Conservation (phyloP, 139 green algal genomes). For the Chlamydomonas sphaeroides region DNA sequence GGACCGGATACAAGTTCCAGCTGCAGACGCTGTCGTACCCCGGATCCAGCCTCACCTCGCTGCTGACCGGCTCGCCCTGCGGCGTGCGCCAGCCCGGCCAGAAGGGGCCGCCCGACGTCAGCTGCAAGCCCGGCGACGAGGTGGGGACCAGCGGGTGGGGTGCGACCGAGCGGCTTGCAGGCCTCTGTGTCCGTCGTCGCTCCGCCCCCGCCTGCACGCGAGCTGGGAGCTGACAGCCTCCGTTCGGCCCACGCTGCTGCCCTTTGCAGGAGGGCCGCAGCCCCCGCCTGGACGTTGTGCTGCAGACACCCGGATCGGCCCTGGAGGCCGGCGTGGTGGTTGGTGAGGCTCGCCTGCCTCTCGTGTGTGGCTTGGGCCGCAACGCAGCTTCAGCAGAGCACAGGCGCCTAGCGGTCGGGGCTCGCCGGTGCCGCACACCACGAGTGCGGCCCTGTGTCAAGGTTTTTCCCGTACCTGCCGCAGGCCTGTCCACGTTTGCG, state of each 20-base stretch:
- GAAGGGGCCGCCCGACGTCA: slow-evolving; percentile 15
- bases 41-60: background rate
- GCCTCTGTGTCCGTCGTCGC: too few relatives aligned
- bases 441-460: background rate
- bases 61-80: slow-evolving; percentile 1
- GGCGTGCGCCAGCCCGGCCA: background rate
- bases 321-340: slow-evolving; percentile 19
- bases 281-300: slow-evolving; percentile 14
- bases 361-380: too few relatives aligned
- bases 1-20: slow-evolving; percentile 34
- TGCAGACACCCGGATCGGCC: slow-evolving; percentile 15
- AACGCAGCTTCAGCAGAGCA: too few relatives aligned
- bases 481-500: slow-evolving; percentile 22
- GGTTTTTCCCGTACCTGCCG: background rate
- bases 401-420: too few relatives aligned
- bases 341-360: too few relatives aligned
- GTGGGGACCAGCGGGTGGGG: too few relatives aligned
- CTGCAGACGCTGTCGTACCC: slow-evolving; percentile 23
- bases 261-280: too few relatives aligned
- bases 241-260: too few relatives aligned
- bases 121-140: background rate
- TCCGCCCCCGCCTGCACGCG: too few relatives aligned
- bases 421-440: too few relatives aligned
- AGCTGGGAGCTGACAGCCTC: too few relatives aligned
- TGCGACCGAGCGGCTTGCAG: too few relatives aligned